These are phyloP conservation scores for Anisogramma anomala DNA, from an alignment of 2,329 filamentous ascomycete species.

Conservation along the genomic window DNA sequence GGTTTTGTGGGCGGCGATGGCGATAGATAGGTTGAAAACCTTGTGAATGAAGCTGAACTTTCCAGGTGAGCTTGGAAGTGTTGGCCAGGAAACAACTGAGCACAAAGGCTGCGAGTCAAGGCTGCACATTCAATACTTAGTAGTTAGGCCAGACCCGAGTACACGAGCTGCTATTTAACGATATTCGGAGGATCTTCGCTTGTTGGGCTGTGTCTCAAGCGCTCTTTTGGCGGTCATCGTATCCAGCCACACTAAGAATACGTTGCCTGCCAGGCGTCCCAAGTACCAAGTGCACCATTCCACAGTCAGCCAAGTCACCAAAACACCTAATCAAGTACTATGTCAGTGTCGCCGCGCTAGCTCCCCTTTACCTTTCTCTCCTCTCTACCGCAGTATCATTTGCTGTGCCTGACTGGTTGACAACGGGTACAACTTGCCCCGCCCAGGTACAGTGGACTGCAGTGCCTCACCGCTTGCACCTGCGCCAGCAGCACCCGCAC, in stretches of 20 bases:
- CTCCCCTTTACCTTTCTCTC: conserved; percentile 3
- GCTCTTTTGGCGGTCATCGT: too few relatives aligned
- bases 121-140: conserved; percentile 3
- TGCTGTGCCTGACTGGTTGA: neutral
- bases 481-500: neutral
- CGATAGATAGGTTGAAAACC: too few relatives aligned
- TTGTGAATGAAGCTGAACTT: too few relatives aligned
- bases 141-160: neutral
- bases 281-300: conserved; percentile 1
- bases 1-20: too few relatives aligned
- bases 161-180: neutral
- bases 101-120: neutral
- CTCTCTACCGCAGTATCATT: neutral
- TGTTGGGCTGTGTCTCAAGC: too few relatives aligned
- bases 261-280: neutral
- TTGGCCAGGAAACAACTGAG: too few relatives aligned
- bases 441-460: too few relatives aligned
- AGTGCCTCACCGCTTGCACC: conserved; percentile 15
- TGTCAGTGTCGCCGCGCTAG: conserved; percentile 12
- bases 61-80: too few relatives aligned
- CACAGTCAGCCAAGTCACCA: neutral
- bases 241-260: conserved; percentile 4
- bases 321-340: neutral
- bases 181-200: too few relatives aligned
- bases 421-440: too few relatives aligned